Conservation (phyloP, 2,329 filamentous ascomycete genomes). For the Calonectria hawksworthii region DNA sequence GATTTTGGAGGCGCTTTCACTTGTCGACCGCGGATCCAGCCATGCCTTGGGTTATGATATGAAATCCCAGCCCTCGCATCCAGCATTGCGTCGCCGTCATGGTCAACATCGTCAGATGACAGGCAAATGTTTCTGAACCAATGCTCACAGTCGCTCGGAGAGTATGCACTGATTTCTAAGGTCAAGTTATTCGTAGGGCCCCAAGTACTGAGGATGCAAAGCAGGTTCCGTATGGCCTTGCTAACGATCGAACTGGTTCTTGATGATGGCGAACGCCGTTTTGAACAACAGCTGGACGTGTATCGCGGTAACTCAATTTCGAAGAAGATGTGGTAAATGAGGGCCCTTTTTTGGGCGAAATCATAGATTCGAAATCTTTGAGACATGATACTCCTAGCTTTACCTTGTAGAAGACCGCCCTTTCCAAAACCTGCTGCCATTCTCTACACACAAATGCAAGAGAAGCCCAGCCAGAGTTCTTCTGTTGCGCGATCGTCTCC, state of each 20-base stretch:
- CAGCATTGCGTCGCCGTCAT: neutral
- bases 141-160: slow-evolving; percentile 52
- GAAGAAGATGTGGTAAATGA: slow-evolving; percentile 49
- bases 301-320: slow-evolving; percentile 49
- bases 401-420: slow-evolving; percentile 45
- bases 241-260: slow-evolving; percentile 31
- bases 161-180: slow-evolving; percentile 52
- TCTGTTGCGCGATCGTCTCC: slow-evolving; percentile 42
- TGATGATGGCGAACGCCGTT: neutral
- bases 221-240: slow-evolving; percentile 44
- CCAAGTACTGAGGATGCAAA: slow-evolving; percentile 50
- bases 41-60: slow-evolving; percentile 47
- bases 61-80: neutral
- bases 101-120: slow-evolving; percentile 38
- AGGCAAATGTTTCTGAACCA: slow-evolving; percentile 50
- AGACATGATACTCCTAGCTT: slow-evolving; percentile 44
- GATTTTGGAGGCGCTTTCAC: slow-evolving; percentile 36
- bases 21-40: slow-evolving; percentile 48
- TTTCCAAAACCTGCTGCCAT: slow-evolving; percentile 51
- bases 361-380: slow-evolving; percentile 38
- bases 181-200: slow-evolving; percentile 40
- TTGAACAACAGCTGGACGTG: slow-evolving; percentile 35
- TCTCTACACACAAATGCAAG: slow-evolving; percentile 52
- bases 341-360: slow-evolving; percentile 32
- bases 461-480: slow-evolving; percentile 49